Base-by-base conservation (phyloP, 2,329 filamentous ascomycete genomes). In the Pleurostoma richardsiae region DNA sequence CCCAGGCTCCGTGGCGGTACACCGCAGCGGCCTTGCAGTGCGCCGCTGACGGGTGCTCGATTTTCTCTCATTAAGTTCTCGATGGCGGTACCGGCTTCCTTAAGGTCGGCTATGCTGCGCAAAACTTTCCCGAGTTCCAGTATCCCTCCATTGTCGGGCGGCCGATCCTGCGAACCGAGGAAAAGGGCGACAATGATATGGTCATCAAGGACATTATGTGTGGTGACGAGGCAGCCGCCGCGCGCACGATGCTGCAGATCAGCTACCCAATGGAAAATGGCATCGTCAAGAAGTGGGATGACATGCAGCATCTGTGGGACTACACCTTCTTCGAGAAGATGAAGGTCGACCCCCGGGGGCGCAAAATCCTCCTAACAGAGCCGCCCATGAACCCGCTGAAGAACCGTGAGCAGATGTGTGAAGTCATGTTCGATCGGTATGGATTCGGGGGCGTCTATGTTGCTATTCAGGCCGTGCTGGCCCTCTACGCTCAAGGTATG, bases 211-310 rank as follows among this genome's bases (percentile, higher is more conserved):
- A 99, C 74, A 96, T 99, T 66, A 99, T 99, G 94, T 97, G 92
- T 72, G 94, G 94, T 66, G 94, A 99, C 73, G 92, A 99, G 73
- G 94, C 94, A 43, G 91, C 94, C 11, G 90, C 90, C 45, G 92
- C 94, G 56, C 85, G 94, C 62, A 96, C 88, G 52, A 96, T 96
- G 90, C 83, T 99, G 51, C 94, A 99, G 70, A 95, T 99, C 64
- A 95, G 87, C 69, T 99, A 99, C 68, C 94, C 94, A 58, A 99
- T 99, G 94, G 94, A 99, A 71, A 99, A 99, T 68, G 94, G 94
- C 61, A 97, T 99, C 61, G 90, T 99, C 57, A 97, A 96, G 81
- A 91, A 90, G 65, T 99, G 94, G 94, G 94, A 99, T 59, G 94
- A 99, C 69, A 99, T 99, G 94, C 89, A 96, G 75, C 92, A 97